Evolutionary conservation across 805 yeast species (phyloP).

Genomic region (Priceomyces castillae): DNA sequence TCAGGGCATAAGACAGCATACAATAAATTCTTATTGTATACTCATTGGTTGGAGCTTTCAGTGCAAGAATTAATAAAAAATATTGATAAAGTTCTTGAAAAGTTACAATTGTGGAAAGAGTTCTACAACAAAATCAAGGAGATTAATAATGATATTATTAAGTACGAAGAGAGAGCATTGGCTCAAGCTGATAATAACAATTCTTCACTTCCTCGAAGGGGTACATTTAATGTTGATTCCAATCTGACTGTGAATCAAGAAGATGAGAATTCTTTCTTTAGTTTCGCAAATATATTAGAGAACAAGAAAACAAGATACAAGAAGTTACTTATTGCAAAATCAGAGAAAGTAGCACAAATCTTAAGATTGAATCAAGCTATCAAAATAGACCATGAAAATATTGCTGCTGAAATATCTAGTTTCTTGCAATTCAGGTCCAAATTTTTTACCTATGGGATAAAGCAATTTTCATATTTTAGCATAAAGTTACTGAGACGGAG

Average conservation of each 20-base stretch:
- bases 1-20: slow-evolving; percentile 8
- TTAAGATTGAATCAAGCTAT: slow-evolving; percentile 45
- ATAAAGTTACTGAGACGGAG: slow-evolving; percentile 3
- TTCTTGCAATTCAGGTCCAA: slow-evolving; percentile 51
- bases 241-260: background rate
- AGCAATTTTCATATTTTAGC: slow-evolving; percentile 19
- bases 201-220: slow-evolving; percentile 14
- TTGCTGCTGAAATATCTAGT: slow-evolving; percentile 63
- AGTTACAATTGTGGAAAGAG: slow-evolving; percentile 31
- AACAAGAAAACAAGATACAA: slow-evolving; percentile 50
- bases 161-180: slow-evolving; percentile 21
- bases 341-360: slow-evolving; percentile 42
- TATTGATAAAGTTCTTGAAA: slow-evolving; percentile 20
- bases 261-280: slow-evolving; percentile 23
- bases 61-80: slow-evolving; percentile 22
- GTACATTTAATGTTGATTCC: slow-evolving; percentile 15
- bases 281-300: slow-evolving; percentile 45
- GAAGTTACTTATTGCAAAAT: slow-evolving; percentile 36
- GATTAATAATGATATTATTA: slow-evolving; percentile 27
- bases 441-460: slow-evolving; percentile 38
- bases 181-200: slow-evolving; percentile 8
- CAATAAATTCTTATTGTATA: slow-evolving; percentile 12
- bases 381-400: slow-evolving; percentile 52
- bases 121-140: slow-evolving; percentile 24
- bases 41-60: slow-evolving; percentile 24